Evolutionary conservation across 768 basidiomycete genomes (phyloP).

Genomic region (Rickenella mellea): DNA sequence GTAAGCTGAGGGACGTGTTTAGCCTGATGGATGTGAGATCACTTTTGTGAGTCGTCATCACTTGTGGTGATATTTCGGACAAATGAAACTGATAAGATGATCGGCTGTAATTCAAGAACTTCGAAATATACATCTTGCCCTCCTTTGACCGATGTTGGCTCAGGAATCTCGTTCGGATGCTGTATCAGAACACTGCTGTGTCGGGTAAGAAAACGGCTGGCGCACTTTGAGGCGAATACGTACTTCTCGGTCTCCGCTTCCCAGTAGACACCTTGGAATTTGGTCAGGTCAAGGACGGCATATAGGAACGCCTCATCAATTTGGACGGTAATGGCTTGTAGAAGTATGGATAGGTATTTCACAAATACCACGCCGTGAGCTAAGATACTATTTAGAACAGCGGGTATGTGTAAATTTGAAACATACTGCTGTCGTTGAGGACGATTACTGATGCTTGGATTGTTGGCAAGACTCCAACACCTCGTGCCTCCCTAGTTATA

Average conservation of each 20-base stretch:
- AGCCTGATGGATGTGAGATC: conserved; percentile 20
- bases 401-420: too few relatives aligned
- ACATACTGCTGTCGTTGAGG: conserved; percentile 85
- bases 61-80: conserved; percentile 50
- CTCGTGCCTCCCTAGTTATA: conserved; percentile 63
- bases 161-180: conserved; percentile 56
- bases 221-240: conserved; percentile 15
- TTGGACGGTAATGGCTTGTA: conserved; percentile 92
- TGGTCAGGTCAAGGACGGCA: conserved; percentile 82
- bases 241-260: conserved; percentile 71
- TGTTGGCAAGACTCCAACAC: conserved; percentile 77
- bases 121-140: conserved; percentile 92
- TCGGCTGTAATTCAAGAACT: conserved; percentile 88
- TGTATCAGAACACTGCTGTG: conserved; percentile 66
- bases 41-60: conserved; percentile 65
- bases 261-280: conserved; percentile 89
- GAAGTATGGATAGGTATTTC: conserved; percentile 90
- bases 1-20: background rate
- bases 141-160: conserved; percentile 53
- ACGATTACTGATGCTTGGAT: conserved; percentile 83
- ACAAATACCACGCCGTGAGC: conserved; percentile 98
- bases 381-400: conserved; percentile 25
- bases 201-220: background rate
- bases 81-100: conserved; percentile 87
- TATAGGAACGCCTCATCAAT: conserved; percentile 97